Percentiles rank a stretch among this genome's conserved stretches.
Evolutionary conservation across 768 basidiomycete species (phyloP).

Genomic region (Tremella yokohamensis): DNA sequence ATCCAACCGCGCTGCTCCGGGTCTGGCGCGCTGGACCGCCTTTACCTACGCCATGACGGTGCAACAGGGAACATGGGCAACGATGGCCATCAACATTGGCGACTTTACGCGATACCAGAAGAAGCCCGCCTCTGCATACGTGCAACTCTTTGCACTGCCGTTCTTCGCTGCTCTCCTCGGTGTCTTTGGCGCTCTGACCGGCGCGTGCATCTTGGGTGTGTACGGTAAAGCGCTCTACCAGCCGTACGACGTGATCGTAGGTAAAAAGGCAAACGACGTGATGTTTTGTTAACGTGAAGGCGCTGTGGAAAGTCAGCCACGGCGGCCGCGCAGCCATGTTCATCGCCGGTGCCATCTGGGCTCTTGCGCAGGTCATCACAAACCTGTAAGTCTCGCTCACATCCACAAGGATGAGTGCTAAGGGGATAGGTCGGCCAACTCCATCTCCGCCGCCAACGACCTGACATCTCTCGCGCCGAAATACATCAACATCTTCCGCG

Average conservation of each 20-base stretch:
- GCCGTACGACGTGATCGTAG: constrained; percentile 34
- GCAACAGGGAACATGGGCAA: constrained; percentile 33
- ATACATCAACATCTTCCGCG: constrained; percentile 45
- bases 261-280: constrained; percentile 9
- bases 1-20: constrained; percentile 23
- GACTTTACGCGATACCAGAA: constrained; percentile 42
- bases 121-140: constrained; percentile 17
- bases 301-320: constrained; percentile 26
- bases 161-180: constrained; percentile 26
- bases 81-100: constrained; percentile 39
- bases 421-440: constrained; percentile 23
- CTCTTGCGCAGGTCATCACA: constrained; percentile 35
- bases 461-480: constrained; percentile 38
- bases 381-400: constrained; percentile 24
- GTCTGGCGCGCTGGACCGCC: constrained; percentile 28
- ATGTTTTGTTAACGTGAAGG: constrained; percentile 6
- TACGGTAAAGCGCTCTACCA: constrained; percentile 34
- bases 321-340: constrained; percentile 36
- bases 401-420: background rate
- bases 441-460: constrained; percentile 43
- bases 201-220: constrained; percentile 26
- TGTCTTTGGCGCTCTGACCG: constrained; percentile 38
- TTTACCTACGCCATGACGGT: constrained; percentile 34
- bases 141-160: constrained; percentile 38
- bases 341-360: constrained; percentile 31